Evolutionary conservation across 805 yeast species (phyloP), one percentile per base, ranked within the genome.

Genomic region (Lipomyces yamanashiensis): DNA sequence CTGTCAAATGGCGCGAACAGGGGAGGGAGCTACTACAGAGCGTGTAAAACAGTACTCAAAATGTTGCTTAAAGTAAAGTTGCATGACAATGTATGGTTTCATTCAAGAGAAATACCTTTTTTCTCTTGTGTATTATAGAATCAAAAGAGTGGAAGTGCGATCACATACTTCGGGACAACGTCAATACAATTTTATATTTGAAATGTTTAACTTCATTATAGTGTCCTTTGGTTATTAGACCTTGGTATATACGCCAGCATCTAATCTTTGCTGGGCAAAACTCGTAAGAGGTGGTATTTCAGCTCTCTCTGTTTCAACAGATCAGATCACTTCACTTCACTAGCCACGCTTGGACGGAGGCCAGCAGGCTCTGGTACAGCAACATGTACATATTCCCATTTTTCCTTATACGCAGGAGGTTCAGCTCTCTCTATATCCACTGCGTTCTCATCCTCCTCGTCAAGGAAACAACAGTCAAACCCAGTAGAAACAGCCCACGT

Each of bases 401-500:
- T 43, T 37, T 53, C 49, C 17, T 23, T 7, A 28, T 28, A 23
- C n/a, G 37, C 8, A 39, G 23, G 17, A 19, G n/a, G 28, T 49
- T 13, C n/a, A 47, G 48, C 39, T n/a, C 39, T 39, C 19, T 28
- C 23, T 12, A 13, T 15, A 17, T 50, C 50, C 10, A 33, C 56
- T 7, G 5, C 28, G 28, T 28, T 28, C 28, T 28, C 28, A 28
- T 33, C 50, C 37, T 39, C 28, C 19, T 59, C 62, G 7, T 54
- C 62, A 19, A 53, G 37, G 17, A 13, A 56, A 9, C 40, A 57
- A 54, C 51, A 57, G 39, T 61, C 61, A 10, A 61, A 5, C 2
- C 58, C 61, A 13, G 52, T 39, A 2, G 54, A 52, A n/a, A 34
- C 12, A n/a, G 62, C 59, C 65, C 65, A 61, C 12, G 45, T 34